Conservation (phyloP, 1,284 basidiomycete species). For the Cystobasidiaceae sp. region DNA sequence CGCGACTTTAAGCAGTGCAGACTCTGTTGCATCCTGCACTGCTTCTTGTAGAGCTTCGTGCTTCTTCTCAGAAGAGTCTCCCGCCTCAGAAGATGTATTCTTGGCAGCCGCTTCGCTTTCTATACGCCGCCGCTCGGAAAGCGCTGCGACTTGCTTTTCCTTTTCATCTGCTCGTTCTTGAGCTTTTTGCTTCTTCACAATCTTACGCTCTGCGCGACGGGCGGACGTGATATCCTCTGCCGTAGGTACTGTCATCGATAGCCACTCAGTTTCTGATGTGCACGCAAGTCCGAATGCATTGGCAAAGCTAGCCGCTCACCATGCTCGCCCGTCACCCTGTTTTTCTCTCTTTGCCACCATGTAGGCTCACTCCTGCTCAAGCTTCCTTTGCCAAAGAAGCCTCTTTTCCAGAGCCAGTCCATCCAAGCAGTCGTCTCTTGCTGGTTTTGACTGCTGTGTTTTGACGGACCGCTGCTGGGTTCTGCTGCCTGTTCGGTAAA, state of each 20-base stretch:
- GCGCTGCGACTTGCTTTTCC: conserved; percentile 54
- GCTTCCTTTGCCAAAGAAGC: conserved; percentile 96
- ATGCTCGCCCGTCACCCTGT: conserved; percentile 60
- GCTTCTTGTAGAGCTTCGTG: too few relatives aligned
- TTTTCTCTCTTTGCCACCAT: conserved; percentile 62
- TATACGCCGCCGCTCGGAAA: not conserved
- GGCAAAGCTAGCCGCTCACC: conserved; percentile 30
- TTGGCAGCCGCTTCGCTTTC: conserved; percentile 33
- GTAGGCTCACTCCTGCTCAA: conserved; percentile 89
- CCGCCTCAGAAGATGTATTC: not conserved
- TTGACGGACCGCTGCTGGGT: not conserved
- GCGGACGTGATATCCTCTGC: conserved; percentile 82
- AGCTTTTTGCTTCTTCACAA: conserved; percentile 65
- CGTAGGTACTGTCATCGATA: conserved; percentile 56
- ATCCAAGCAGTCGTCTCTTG: conserved; percentile 9
- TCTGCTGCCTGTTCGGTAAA: not conserved
- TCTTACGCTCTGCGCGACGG: conserved; percentile 73
- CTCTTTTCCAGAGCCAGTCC: conserved; percentile 70
- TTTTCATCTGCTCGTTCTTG: conserved; percentile 69
- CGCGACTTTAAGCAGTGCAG: too few relatives aligned
- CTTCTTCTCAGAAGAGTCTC: too few relatives aligned
- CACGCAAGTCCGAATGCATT: not conserved
- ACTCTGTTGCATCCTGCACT: too few relatives aligned
- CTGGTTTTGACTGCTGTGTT: not conserved
- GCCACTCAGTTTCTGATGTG: too few relatives aligned